Conservation (phyloP, 202 grass and related monocot genomes). For the Elaeis oleifera region DNA sequence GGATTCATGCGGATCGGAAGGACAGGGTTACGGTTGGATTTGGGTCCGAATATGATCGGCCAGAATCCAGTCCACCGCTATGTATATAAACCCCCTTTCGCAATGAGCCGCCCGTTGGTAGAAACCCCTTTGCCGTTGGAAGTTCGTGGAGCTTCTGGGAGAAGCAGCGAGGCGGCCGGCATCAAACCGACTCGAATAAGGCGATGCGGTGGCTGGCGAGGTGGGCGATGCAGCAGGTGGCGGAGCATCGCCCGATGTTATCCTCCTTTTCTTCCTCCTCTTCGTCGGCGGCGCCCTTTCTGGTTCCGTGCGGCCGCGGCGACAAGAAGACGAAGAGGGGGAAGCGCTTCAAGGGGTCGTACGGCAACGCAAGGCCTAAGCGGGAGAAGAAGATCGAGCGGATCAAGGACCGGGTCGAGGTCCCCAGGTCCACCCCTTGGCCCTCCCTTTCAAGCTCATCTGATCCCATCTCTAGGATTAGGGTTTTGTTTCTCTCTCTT, state of each 20-base stretch:
- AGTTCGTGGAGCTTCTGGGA: too few species aligned
- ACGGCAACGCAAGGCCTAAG: slow-evolving; percentile 74
- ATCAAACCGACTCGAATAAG: slow-evolving; percentile 26
- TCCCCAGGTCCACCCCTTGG: slow-evolving; percentile 89
- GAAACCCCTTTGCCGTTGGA: too few species aligned
- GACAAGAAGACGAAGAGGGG: slow-evolving; percentile 94
- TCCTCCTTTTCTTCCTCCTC: slow-evolving; percentile 19
- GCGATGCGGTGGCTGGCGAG: slow-evolving; percentile 53
- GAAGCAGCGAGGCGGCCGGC: slow-evolving; percentile 24
- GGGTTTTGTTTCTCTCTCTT: not conserved
- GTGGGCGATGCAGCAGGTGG: slow-evolving; percentile 27
- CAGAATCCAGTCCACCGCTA: too few species aligned
- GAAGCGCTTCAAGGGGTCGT: slow-evolving; percentile 98
- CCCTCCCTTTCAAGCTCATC: slow-evolving; percentile 97
- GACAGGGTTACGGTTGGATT: too few species aligned
- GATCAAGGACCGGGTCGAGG: slow-evolving; percentile 97
- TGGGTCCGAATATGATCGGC: too few species aligned
- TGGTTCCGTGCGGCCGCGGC: slow-evolving; percentile 76
- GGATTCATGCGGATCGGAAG: too few species aligned
- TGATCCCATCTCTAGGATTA: slow-evolving; percentile 4
- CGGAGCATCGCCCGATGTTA: slow-evolving; percentile 1
- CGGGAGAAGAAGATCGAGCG: slow-evolving; percentile 81
- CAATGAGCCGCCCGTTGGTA: too few species aligned
- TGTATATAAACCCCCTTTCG: too few species aligned
- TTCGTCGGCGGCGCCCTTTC: slow-evolving; percentile 26